Base-by-base conservation (phyloP, 2,329 filamentous ascomycete species). In the Alternaria consortialis region DNA sequence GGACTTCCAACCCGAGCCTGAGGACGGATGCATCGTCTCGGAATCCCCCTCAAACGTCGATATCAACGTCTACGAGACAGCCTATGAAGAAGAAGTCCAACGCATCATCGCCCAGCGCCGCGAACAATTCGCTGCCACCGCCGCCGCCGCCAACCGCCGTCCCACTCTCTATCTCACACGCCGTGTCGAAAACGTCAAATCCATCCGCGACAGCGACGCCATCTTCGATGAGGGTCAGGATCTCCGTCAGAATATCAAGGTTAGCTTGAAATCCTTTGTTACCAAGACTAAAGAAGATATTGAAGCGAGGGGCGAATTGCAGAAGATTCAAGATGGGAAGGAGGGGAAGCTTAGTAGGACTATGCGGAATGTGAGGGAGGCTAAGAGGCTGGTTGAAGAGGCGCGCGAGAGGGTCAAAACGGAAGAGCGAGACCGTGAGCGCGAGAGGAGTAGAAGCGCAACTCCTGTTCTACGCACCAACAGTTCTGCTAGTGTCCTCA, bases 41-140 rank as follows among this genome's bases (percentile, higher is more conserved):
- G 93, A 97, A 78, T 96, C 92, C 1, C 94, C 94, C 3, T 90
- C 90, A 0, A 90, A 90, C 1, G 91, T 92, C 6, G 93, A 96
- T 62, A 92, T 92, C 69, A 89, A 95, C 73, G 90, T 98, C 59
- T 97, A 97, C 77, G 92, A 97, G 76, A 88, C 86, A 1, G 94
- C 94, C 0, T 97, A 97, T 75, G 88, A 92, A 72, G 87, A 91
- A 62, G 92, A 97, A 79, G 87, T 95, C 29, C 86, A 90, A 60
- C 86, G 90, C 15, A 94, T 97, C 70, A 80, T 86, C 78, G 54
- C 58, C 15, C 81, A 64, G 73, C 80, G 63, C 73, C 82, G 68
- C 80, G 83, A 58, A 77, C 69, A 70, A 20, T 63, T 70, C 46
- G 53, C 37, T 9, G 51, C 36, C 8, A 40, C 32, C 12, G 58